Conservation (phyloP, 2,329 filamentous ascomycete species). For the Exophiala spinifera region DNA sequence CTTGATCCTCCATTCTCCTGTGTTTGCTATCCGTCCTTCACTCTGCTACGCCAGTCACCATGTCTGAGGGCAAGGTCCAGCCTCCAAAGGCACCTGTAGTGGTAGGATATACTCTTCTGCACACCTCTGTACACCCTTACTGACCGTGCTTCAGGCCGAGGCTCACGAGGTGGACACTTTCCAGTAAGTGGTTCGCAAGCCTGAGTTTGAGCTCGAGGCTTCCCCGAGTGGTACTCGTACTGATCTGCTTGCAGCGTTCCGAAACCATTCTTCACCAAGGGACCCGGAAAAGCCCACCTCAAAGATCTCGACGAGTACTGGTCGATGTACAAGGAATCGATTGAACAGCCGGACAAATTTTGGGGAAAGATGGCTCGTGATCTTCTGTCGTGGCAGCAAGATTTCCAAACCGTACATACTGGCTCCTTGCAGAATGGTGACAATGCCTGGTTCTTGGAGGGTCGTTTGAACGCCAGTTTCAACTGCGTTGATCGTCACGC, state of each 20-base stretch:
- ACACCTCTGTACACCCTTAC: conserved; percentile 1
- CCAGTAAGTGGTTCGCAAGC: conserved; percentile 35
- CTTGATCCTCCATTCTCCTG: not conserved
- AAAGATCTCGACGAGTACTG: conserved; percentile 61
- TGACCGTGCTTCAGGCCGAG: conserved; percentile 34
- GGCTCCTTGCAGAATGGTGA: conserved; percentile 78
- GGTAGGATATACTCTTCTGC: conserved; percentile 33
- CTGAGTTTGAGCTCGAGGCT: no score
- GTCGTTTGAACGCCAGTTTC: conserved; percentile 89
- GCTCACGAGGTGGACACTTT: conserved; percentile 49
- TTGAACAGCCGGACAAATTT: conserved; percentile 82
- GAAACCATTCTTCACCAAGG: conserved; percentile 56
- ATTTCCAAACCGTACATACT: conserved; percentile 84
- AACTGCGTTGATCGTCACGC: conserved; percentile 97
- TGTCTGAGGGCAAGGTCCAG: conserved; percentile 38
- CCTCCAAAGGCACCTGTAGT: conserved; percentile 38
- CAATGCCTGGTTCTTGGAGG: conserved; percentile 91
- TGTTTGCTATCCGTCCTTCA: not conserved
- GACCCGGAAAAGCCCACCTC: conserved; percentile 59
- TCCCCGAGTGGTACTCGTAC: not conserved
- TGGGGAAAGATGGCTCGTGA: conserved; percentile 85
- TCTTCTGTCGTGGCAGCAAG: conserved; percentile 81
- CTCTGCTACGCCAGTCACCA: conserved; percentile 19
- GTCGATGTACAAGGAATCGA: conserved; percentile 73
- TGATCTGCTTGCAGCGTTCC: conserved; percentile 44